phyloP scores from a whole-genome alignment of 2,329 filamentous ascomycete genomes.

The Harringtonia aguacate region DNA sequence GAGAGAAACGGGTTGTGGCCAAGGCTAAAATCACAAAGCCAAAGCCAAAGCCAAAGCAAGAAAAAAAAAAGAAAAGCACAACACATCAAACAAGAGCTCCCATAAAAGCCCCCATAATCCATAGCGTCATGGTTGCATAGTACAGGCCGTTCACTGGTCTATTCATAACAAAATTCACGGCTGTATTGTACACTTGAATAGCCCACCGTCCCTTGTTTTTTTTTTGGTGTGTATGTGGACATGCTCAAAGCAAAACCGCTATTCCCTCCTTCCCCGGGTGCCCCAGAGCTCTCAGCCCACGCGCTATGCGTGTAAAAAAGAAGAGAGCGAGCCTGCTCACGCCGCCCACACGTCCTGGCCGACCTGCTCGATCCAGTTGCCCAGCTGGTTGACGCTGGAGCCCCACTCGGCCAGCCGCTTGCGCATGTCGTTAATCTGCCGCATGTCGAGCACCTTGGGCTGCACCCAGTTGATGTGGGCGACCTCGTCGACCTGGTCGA shows the following conservation, averaged over 20 bases:
- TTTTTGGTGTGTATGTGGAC: no score
- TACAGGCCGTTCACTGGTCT: no score
- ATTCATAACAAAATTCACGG: no score
- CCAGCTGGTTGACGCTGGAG: conserved; percentile 86
- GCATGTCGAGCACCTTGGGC: conserved; percentile 92
- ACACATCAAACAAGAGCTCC: no score
- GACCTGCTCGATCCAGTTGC: conserved; percentile 91
- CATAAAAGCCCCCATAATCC: neutral
- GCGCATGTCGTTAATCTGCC: conserved; percentile 90
- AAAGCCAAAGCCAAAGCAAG: neutral
- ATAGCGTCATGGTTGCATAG: no score
- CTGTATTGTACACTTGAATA: no score
- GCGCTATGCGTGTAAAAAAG: no score
- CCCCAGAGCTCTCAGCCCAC: no score
- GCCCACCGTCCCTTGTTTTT: no score
- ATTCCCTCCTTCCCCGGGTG: no score
- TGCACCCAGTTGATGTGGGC: conserved; percentile 98
- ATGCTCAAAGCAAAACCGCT: no score
- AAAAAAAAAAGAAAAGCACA: neutral
- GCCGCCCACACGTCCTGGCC: conserved; percentile 95
- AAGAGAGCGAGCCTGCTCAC: conserved; percentile 21
- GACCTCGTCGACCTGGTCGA: conserved; percentile 91
- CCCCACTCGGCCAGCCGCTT: conserved; percentile 87
- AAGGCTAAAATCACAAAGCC: no score
- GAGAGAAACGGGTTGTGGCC: neutral